Conservation (phyloP, 2,329 filamentous ascomycete genomes). For the Lachnellula suecica region DNA sequence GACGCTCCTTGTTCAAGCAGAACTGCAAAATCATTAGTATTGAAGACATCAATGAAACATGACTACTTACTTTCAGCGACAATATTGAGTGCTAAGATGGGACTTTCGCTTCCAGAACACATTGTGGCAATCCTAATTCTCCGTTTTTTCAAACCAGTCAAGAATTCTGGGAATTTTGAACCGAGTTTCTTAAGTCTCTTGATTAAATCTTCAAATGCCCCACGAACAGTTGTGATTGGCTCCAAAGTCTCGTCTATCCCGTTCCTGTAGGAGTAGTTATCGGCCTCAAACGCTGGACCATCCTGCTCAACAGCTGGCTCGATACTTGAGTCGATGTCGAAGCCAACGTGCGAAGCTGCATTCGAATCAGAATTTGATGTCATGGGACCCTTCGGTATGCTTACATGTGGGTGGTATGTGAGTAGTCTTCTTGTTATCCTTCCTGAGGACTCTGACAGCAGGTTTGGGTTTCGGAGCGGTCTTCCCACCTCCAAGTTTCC, state of each 20-base stretch:
- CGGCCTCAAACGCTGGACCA: neutral
- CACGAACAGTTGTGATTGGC: neutral
- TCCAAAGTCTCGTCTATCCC: conserved; percentile 8
- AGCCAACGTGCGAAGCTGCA: no score
- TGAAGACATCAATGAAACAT: neutral
- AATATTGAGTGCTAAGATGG: conserved; percentile 63
- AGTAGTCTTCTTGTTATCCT: no score
- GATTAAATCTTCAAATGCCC: neutral
- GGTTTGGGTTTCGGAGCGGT: no score
- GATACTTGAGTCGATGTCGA: no score
- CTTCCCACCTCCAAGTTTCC: no score
- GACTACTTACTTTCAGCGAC: conserved; percentile 44
- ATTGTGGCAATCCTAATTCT: conserved; percentile 64
- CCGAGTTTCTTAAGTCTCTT: neutral
- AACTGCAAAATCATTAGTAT: neutral
- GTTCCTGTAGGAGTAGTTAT: neutral
- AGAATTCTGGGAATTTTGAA: neutral
- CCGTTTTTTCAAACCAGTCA: conserved; percentile 35
- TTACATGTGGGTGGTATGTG: no score
- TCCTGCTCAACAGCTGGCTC: no score
- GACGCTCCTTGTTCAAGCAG: neutral
- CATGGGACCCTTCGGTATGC: no score
- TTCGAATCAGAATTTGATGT: no score
- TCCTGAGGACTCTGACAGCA: no score
- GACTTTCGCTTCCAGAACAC: conserved; percentile 77